Evolutionary conservation across 2,329 filamentous ascomycete genomes (phyloP).

Genomic region (Diaporthe caulivora): DNA sequence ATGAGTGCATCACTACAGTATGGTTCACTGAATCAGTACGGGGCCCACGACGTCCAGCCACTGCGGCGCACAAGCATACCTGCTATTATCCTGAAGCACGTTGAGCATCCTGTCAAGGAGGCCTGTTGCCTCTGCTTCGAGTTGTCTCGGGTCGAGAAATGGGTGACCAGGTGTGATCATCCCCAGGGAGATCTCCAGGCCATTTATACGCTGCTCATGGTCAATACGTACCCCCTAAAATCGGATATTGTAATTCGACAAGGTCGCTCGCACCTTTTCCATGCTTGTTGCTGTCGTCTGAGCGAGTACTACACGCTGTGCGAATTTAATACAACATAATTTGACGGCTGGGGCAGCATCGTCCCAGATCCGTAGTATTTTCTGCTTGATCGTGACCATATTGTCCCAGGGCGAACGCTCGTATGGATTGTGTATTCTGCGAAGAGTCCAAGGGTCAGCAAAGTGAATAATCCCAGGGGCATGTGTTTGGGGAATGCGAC

Average conservation of each 20-base stretch:
- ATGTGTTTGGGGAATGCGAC: slow-evolving; percentile 13
- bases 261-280: slow-evolving; percentile 63
- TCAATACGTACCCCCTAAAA: background rate
- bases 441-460: slow-evolving; percentile 36
- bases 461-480: background rate
- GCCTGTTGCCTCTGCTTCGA: slow-evolving; percentile 94
- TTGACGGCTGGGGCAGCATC: slow-evolving; percentile 79
- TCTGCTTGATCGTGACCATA: slow-evolving; percentile 89
- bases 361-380: slow-evolving; percentile 91
- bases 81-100: slow-evolving; percentile 87
- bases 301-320: slow-evolving; percentile 90
- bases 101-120: slow-evolving; percentile 89
- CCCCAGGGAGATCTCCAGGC: slow-evolving; percentile 86
- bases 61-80: slow-evolving; percentile 63
- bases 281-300: slow-evolving; percentile 87
- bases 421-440: slow-evolving; percentile 87
- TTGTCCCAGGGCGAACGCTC: slow-evolving; percentile 87
- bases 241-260: slow-evolving; percentile 43
- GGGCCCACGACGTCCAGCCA: slow-evolving; percentile 19
- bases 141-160: slow-evolving; percentile 80
- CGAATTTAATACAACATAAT: slow-evolving; percentile 97
- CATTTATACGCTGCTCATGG: slow-evolving; percentile 66
- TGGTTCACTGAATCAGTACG: slow-evolving; percentile 42
- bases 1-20: slow-evolving; percentile 81
- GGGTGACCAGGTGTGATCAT: slow-evolving; percentile 88